Conservation (phyloP, 441 rosid species). For the Euphorbia corollata region DNA sequence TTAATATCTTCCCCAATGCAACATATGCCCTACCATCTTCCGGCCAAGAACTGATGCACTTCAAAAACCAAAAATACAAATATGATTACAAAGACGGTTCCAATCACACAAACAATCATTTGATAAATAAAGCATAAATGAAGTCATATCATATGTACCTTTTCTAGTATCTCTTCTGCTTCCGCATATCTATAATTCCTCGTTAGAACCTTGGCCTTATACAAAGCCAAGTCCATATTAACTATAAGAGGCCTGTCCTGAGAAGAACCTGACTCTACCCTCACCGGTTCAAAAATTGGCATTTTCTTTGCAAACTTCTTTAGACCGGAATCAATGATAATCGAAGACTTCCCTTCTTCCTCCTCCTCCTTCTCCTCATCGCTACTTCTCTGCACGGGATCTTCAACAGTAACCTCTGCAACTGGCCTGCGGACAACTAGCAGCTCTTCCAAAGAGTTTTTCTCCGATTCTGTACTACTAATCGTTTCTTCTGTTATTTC, state of each 20-base stretch:
- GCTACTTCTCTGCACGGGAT: constrained; percentile 25
- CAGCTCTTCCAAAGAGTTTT: constrained; percentile 27
- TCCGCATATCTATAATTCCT: constrained; percentile 50
- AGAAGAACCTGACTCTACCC: constrained; percentile 30
- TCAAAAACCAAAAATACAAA: constrained; percentile 19
- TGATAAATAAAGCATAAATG: neutral
- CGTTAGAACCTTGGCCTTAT: constrained; percentile 57
- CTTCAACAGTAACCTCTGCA: constrained; percentile 42
- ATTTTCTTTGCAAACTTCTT: constrained; percentile 66
- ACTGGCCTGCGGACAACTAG: constrained; percentile 63
- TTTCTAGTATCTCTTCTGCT: constrained; percentile 59
- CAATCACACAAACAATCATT: neutral
- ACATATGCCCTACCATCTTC: constrained; percentile 94
- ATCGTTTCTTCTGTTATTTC: neutral
- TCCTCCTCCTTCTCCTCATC: constrained; percentile 21
- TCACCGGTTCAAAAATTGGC: constrained; percentile 80
- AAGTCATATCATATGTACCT: constrained; percentile 31
- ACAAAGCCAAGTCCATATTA: constrained; percentile 77
- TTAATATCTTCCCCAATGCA: constrained; percentile 63
- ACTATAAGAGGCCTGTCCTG: constrained; percentile 53
- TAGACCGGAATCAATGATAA: constrained; percentile 50
- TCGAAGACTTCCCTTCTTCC: constrained; percentile 27
- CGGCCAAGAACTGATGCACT: constrained; percentile 85
- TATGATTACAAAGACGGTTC: constrained; percentile 1
- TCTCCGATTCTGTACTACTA: constrained; percentile 10